Evolutionary conservation across 768 basidiomycete genomes (phyloP).

Genomic region (Auricularia sp.): DNA sequence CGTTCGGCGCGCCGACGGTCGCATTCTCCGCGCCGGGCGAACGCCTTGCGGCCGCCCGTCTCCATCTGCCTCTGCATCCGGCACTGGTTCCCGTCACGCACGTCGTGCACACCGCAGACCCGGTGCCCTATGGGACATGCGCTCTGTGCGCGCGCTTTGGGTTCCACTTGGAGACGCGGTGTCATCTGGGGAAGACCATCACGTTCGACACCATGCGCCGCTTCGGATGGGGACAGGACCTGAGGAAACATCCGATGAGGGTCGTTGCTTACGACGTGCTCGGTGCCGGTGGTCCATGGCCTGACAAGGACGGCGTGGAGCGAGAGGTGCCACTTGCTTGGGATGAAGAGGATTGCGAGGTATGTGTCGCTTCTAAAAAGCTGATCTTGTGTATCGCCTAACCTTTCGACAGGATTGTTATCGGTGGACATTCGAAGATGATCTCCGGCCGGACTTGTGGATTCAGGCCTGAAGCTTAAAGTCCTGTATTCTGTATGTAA

Average conservation of each 20-base stretch:
- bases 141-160: slow-evolving; percentile 52
- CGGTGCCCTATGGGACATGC: slow-evolving; percentile 52
- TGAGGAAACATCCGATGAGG: slow-evolving; percentile 47
- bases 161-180: slow-evolving; percentile 52
- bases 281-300: slow-evolving; percentile 36
- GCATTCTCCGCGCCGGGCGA: slow-evolving; percentile 89
- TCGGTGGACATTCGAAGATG: neutral
- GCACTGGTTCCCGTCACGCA: slow-evolving; percentile 55
- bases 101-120: slow-evolving; percentile 63
- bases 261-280: slow-evolving; percentile 45
- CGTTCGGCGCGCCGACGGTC: slow-evolving; percentile 83
- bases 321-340: neutral
- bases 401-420: neutral
- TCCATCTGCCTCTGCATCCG: slow-evolving; percentile 57
- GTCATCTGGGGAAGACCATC: slow-evolving; percentile 54
- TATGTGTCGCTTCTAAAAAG: neutral
- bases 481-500: too few relatives aligned
- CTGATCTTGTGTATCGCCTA: neutral
- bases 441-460: too few relatives aligned
- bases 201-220: slow-evolving; percentile 56
- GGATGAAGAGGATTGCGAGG: neutral
- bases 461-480: too few relatives aligned
- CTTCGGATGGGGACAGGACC: slow-evolving; percentile 50
- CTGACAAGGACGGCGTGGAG: neutral
- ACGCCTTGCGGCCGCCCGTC: slow-evolving; percentile 59